Evolutionary conservation across 345 rosid species (phyloP), one percentile per base, ranked within the genome.

Genomic region (Aethionema arabicum): DNA sequence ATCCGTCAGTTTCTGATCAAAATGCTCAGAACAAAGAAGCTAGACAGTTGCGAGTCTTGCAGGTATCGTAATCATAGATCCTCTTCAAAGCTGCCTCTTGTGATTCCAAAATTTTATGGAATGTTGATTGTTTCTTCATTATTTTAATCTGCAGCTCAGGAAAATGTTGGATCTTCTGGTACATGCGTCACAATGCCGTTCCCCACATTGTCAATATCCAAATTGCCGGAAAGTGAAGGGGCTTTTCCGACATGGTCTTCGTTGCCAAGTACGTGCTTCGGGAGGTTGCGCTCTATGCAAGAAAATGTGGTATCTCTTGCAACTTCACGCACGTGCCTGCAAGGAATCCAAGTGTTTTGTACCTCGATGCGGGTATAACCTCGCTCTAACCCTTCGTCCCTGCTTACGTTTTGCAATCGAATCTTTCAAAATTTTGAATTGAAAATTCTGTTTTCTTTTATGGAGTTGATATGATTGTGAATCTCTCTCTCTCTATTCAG

Each of bases 111-210:
- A 56, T 37, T 33, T 8, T 56, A 40, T 51, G 61, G 33, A 29
- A 32, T 41, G 52, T n/a, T 56, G 5, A 63, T 32, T 12, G 36
- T 56, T 35, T 29, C 37, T 43, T 70, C 66, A 29, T 55, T 61
- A 29, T 47, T 65, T 32, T 38, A 59, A 53, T 61, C 70, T 83
- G 74, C 95, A 95, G 99, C 95, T 90, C 15, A 79, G 96, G 78
- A 90, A 83, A 81, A 95, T 95, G 99, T 95, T 95, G 55, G 97
- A 90, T 80, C 96, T 95, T 70, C 80, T 95, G 76, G 99, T 95
- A 72, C 99, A 95, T 63, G 99, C 99, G 35, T 83, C 97, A 32
- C 86, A 83, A 61, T 95, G 99, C 48, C 97, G 95, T 63, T 77
- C 91, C 21, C 63, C 82, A 16, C 75, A 73, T 39, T 95, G 99